A percentile compares a stretch with the other conserved stretches of the same genome.
These are phyloP conservation scores for Tritrichomonas musculus DNA, from an alignment of 208 protist species.

Conservation along the genomic window DNA sequence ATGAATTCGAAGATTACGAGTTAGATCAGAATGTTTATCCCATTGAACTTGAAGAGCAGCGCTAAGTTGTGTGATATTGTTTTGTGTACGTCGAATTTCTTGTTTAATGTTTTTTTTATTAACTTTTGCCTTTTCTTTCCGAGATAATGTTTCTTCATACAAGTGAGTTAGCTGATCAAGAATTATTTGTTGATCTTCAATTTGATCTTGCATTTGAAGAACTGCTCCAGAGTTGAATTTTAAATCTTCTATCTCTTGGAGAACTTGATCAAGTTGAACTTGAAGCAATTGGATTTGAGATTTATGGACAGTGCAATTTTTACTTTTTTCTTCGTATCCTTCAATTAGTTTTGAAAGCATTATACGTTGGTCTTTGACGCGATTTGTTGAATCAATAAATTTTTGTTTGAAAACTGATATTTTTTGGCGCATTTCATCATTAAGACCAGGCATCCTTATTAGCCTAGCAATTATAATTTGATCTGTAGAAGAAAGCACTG, in stretches of 20 bases:
- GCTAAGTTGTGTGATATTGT: not conserved
- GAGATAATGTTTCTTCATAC: conserved; percentile 29
- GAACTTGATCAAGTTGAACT: not conserved
- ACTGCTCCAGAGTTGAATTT: conserved; percentile 1
- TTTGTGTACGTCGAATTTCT: not conserved
- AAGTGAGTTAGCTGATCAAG: conserved; percentile 17
- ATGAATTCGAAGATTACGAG: not conserved
- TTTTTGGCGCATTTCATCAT: not conserved
- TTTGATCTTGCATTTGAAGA: conserved; percentile 27
- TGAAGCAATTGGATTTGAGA: conserved; percentile 17
- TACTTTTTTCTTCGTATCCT: conserved; percentile 9
- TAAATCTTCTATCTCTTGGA: conserved; percentile 16
- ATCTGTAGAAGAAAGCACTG: not conserved
- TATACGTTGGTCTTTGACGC: not conserved
- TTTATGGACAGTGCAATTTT: not conserved
- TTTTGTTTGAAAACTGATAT: conserved; percentile 7
- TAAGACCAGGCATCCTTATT: not conserved
- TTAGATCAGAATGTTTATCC: conserved; percentile 15
- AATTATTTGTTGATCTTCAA: conserved; percentile 25
- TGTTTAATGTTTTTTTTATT: conserved; percentile 18
- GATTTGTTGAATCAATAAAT: conserved; percentile 17
- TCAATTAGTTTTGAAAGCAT: not conserved
- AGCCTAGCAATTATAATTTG: not conserved
- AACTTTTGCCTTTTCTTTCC: not conserved
- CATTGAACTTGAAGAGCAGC: not conserved